Evolutionary conservation across 2,329 filamentous ascomycete species (phyloP).

Genomic region (Epichloe coenophiala): DNA sequence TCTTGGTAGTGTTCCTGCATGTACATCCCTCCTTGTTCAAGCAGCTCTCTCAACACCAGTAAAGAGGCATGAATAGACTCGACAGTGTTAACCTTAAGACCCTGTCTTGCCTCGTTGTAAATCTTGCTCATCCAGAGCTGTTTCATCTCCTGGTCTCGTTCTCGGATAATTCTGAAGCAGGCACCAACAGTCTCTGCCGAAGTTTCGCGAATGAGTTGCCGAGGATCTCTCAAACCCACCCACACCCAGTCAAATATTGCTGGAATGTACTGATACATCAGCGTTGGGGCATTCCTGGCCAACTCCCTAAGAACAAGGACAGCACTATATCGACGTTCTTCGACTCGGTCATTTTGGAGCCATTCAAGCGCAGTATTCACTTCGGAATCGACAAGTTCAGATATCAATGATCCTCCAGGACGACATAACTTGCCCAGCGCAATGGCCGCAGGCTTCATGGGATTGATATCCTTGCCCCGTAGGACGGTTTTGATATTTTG

Average conservation of each 20-base stretch:
- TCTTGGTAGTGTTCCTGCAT: slow-evolving; percentile 94
- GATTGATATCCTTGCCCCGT: slow-evolving; percentile 77
- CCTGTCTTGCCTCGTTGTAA: slow-evolving; percentile 69
- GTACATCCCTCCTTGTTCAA: slow-evolving; percentile 95
- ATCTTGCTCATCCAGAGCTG: slow-evolving; percentile 82
- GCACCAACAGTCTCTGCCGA: slow-evolving; percentile 88
- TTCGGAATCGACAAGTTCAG: slow-evolving; percentile 90
- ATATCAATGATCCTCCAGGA: slow-evolving; percentile 85
- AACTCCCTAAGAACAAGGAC: slow-evolving; percentile 84
- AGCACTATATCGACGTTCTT: slow-evolving; percentile 85
- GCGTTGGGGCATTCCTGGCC: slow-evolving; percentile 80
- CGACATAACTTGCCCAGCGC: slow-evolving; percentile 83
- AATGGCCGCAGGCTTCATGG: slow-evolving; percentile 80
- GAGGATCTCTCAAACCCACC: slow-evolving; percentile 80
- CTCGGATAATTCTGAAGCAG: slow-evolving; percentile 89
- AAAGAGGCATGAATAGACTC: slow-evolving; percentile 92
- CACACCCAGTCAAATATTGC: slow-evolving; percentile 93
- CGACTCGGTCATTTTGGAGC: slow-evolving; percentile 87
- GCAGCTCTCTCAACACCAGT: slow-evolving; percentile 79
- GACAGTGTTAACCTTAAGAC: slow-evolving; percentile 66
- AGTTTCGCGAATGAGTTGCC: slow-evolving; percentile 82
- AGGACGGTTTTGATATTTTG: slow-evolving; percentile 80
- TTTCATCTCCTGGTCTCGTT: slow-evolving; percentile 80
- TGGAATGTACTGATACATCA: slow-evolving; percentile 92
- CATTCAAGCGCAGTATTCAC: slow-evolving; percentile 94